Conservation (phyloP, 352 stramenopile genomes). For the Phytopythium cucurbitacearum region DNA sequence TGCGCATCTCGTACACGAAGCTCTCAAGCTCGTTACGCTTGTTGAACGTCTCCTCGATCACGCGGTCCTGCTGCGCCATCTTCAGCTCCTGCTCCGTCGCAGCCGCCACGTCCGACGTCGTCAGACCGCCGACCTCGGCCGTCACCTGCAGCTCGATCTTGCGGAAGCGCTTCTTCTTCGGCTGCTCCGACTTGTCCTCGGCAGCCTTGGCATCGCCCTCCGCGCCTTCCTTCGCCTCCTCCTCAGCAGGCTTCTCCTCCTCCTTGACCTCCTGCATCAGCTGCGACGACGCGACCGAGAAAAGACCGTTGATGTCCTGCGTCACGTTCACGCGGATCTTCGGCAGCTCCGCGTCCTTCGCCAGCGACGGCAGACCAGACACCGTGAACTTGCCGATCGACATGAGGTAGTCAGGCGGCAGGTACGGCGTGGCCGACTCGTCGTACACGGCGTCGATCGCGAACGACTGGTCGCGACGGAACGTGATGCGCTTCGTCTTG, state of each 20-base stretch:
- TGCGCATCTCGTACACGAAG: slow-evolving; percentile 99
- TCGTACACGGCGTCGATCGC: slow-evolving; percentile 90
- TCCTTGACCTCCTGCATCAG: slow-evolving; percentile 97
- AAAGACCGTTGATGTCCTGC: slow-evolving; percentile 96
- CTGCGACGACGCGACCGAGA: slow-evolving; percentile 93
- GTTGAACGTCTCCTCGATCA: slow-evolving; percentile 97
- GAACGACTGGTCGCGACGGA: slow-evolving; percentile 92
- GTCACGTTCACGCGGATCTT: slow-evolving; percentile 97
- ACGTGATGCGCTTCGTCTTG: slow-evolving; percentile 96
- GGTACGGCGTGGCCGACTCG: slow-evolving; percentile 56
- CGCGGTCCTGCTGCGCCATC: slow-evolving; percentile 95
- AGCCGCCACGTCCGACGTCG: slow-evolving; percentile 43
- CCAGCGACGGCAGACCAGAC: slow-evolving; percentile 75
- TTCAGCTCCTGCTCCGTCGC: slow-evolving; percentile 90
- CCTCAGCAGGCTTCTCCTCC: slow-evolving; percentile 59
- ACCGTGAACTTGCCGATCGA: slow-evolving; percentile 93
- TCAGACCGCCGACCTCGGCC: slow-evolving; percentile 55
- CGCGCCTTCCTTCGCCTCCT: slow-evolving; percentile 56
- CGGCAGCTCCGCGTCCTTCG: slow-evolving; percentile 70
- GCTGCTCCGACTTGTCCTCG: slow-evolving; percentile 73
- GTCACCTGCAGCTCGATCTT: slow-evolving; percentile 83
- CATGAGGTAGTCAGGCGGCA: slow-evolving; percentile 69
- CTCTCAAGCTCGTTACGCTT: slow-evolving; percentile 99
- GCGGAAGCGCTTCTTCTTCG: slow-evolving; percentile 95
- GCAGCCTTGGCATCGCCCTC: slow-evolving; percentile 52